phyloP scores from a whole-genome alignment of 441 rosid species.

The Syzygium malaccense region DNA sequence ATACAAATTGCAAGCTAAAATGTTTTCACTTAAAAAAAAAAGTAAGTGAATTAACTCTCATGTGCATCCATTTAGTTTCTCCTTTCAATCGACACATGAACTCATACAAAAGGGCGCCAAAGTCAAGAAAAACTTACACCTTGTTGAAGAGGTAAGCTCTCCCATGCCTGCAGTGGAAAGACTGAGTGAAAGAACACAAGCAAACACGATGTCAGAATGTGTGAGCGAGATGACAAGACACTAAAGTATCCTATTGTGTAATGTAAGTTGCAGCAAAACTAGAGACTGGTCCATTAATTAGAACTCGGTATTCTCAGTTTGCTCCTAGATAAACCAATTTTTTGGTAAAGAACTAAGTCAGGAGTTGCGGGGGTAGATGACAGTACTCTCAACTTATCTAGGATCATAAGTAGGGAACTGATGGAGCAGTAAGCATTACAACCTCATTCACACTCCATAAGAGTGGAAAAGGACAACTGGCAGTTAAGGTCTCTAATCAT shows the following conservation, averaged over 20 bases:
- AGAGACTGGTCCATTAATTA: neutral
- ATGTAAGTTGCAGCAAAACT: neutral
- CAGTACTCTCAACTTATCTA: neutral
- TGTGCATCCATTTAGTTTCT: neutral
- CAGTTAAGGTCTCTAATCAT: neutral
- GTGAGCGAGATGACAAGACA: neutral
- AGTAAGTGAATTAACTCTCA: neutral
- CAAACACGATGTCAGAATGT: conserved; percentile 28
- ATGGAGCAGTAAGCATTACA: neutral
- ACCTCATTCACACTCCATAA: neutral
- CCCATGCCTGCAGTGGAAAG: conserved; percentile 85
- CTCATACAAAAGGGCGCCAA: neutral
- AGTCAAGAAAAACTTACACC: conserved; percentile 77
- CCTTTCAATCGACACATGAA: neutral
- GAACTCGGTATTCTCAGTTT: neutral
- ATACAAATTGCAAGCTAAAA: neutral
- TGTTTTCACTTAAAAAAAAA: neutral
- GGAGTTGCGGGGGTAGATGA: neutral
- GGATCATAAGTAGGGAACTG: neutral
- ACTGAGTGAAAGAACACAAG: conserved; percentile 40
- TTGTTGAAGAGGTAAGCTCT: conserved; percentile 95
- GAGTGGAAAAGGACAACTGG: neutral
- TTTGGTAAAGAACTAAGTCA: neutral
- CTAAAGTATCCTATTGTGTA: neutral
- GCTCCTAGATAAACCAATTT: neutral